Evolutionary conservation across 306 rosid genomes (phyloP).

Genomic region (Gleditsia sinensis): DNA sequence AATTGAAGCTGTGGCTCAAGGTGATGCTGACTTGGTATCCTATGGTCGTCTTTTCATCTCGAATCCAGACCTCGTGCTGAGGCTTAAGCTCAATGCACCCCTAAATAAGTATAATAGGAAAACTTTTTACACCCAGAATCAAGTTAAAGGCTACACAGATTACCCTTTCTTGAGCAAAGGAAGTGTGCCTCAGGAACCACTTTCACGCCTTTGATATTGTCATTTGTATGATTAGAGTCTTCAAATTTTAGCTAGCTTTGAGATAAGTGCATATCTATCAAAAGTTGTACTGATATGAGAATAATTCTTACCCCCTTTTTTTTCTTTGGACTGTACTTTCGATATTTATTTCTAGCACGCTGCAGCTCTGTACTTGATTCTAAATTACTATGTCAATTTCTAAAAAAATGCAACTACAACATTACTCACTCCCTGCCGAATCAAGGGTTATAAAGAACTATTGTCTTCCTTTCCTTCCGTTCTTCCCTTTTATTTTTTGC

Average conservation of each 20-base stretch:
- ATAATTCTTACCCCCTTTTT: too few species aligned
- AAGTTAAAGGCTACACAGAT: constrained; percentile 10
- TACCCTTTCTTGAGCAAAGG: neutral
- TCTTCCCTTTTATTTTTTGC: too few species aligned
- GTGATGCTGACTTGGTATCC: constrained; percentile 55
- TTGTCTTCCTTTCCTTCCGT: neutral
- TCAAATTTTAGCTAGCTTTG: too few species aligned
- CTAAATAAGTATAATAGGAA: constrained; percentile 12
- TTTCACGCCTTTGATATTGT: neutral
- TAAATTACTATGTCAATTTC: neutral
- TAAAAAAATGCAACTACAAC: neutral
- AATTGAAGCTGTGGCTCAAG: constrained; percentile 65
- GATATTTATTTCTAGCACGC: neutral
- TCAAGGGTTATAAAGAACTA: too few species aligned
- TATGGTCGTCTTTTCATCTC: constrained; percentile 18
- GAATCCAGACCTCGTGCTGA: constrained; percentile 1
- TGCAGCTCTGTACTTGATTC: neutral
- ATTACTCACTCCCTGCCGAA: neutral
- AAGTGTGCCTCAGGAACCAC: neutral
- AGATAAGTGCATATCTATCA: neutral
- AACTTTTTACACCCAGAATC: constrained; percentile 3
- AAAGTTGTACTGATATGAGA: too few species aligned
- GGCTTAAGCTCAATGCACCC: neutral
- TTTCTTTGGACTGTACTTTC: neutral
- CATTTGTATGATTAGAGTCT: neutral